A percentile compares a stretch with the other conserved stretches of the same genome.
phyloP scores from a whole-genome alignment of 331 rosid species.

The Ulmus americana region DNA sequence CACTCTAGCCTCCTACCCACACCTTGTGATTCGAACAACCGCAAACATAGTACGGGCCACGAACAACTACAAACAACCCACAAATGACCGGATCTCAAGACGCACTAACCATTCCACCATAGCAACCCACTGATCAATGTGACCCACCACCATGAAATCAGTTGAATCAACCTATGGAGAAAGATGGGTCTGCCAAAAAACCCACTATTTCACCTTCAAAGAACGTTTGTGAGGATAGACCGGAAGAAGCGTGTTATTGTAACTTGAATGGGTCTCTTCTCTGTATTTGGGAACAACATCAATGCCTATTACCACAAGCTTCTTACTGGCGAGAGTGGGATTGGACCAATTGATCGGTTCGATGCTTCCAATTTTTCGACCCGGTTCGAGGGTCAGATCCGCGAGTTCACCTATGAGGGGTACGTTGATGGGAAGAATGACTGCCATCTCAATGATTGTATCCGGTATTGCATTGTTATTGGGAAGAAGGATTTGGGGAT shows the following conservation, averaged over 20 bases:
- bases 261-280: slow-evolving; percentile 79
- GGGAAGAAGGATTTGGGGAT: slow-evolving; percentile 76
- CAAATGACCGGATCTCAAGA: no score
- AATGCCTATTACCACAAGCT: slow-evolving; percentile 70
- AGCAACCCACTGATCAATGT: no score
- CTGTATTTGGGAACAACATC: slow-evolving; percentile 78
- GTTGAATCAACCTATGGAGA: no score
- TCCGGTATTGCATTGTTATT: slow-evolving; percentile 80
- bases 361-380: slow-evolving; percentile 95
- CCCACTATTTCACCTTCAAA: no score
- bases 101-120: no score
- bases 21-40: no score
- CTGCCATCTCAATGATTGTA: slow-evolving; percentile 77
- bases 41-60: no score
- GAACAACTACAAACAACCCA: no score
- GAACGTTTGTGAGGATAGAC: slow-evolving; percentile 31
- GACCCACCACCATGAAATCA: no score
- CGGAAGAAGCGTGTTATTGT: slow-evolving; percentile 92
- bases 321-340: slow-evolving; percentile 87
- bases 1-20: no score
- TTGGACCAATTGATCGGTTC: slow-evolving; percentile 65
- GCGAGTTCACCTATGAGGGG: slow-evolving; percentile 61
- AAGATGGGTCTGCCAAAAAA: no score
- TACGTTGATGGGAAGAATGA: slow-evolving; percentile 92
- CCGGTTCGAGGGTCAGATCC: slow-evolving; percentile 92